These are phyloP conservation scores for Cryptosporidium ubiquitum DNA, from an alignment of 169 alveolate genomes.

Conservation along the genomic window DNA sequence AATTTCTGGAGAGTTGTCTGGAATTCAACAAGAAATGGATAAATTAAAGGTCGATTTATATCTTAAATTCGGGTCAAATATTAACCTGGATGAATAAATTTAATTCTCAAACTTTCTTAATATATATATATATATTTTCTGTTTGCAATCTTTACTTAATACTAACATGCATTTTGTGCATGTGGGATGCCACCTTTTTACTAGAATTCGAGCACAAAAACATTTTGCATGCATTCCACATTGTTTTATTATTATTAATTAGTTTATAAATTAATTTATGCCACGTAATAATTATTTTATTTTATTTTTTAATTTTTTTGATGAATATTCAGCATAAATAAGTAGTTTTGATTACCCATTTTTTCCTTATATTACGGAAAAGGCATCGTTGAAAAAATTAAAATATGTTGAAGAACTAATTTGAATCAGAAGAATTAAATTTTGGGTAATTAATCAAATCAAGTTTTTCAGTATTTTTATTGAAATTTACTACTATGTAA, in stretches of 20 bases:
- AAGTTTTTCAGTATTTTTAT: too few species aligned
- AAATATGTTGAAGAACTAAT: background rate
- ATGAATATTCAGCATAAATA: too few species aligned
- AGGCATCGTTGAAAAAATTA: too few species aligned
- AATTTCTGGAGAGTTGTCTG: slow-evolving; percentile 14
- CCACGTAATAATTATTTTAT: background rate
- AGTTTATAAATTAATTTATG: background rate
- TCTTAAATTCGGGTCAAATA: slow-evolving; percentile 66
- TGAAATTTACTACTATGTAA: too few species aligned
- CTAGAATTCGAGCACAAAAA: background rate
- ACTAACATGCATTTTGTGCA: background rate
- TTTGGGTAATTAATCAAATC: background rate
- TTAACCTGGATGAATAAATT: slow-evolving; percentile 48
- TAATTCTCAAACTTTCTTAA: background rate
- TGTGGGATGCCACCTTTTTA: background rate
- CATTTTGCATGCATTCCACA: background rate
- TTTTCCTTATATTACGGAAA: too few species aligned
- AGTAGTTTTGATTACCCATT: background rate
- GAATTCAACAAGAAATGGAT: slow-evolving; percentile 34
- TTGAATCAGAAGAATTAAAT: background rate
- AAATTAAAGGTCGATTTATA: slow-evolving; percentile 32
- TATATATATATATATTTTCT: background rate
- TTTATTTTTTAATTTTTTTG: background rate
- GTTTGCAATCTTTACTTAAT: background rate
- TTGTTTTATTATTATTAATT: background rate